Evolutionary conservation across 345 rosid species (phyloP).

Genomic region (Garcia nutans): DNA sequence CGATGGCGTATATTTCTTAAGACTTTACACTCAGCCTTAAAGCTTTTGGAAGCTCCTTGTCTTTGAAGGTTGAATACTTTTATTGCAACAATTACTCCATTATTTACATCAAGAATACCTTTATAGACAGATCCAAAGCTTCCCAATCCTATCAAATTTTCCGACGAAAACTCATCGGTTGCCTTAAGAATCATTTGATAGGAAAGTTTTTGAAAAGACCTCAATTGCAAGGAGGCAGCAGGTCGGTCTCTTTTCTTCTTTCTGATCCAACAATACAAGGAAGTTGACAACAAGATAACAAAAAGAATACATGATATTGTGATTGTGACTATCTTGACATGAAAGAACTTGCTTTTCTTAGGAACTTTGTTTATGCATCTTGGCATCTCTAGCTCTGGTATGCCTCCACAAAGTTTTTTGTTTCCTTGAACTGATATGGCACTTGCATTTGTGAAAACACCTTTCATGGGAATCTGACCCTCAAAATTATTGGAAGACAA

Average conservation of each 20-base stretch:
- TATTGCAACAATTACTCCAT: not conserved
- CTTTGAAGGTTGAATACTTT: slow-evolving; percentile 16
- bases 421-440: slow-evolving; percentile 7
- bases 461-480: not conserved
- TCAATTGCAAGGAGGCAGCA: not conserved
- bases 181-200: slow-evolving; percentile 5
- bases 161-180: slow-evolving; percentile 11
- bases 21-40: slow-evolving; percentile 23
- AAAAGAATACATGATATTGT: not conserved
- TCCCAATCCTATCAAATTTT: slow-evolving; percentile 17
- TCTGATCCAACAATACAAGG: not conserved
- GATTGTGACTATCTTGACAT: not conserved
- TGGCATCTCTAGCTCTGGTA: not conserved
- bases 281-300: not conserved
- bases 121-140: slow-evolving; percentile 13
- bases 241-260: not conserved
- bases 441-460: not conserved
- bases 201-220: not conserved
- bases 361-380: not conserved
- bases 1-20: slow-evolving; percentile 23
- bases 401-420: not conserved
- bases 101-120: not conserved
- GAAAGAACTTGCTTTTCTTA: too few relatives aligned
- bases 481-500: slow-evolving; percentile 6
- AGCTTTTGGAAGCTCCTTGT: slow-evolving; percentile 16